These are phyloP conservation scores for Sphenostylis stenocarpa DNA, from an alignment of 306 rosid species.

Conservation along the genomic window DNA sequence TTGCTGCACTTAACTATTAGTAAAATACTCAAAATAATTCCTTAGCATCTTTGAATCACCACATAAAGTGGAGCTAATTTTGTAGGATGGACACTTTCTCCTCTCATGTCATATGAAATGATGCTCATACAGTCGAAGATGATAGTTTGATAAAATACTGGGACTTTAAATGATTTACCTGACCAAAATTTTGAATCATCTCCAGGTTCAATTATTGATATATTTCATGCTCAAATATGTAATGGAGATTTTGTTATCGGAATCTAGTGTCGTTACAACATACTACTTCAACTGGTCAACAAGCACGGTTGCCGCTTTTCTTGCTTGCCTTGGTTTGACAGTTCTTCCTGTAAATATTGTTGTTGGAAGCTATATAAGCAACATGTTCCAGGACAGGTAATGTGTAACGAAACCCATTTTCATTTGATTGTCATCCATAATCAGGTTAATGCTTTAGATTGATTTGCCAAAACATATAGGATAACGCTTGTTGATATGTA, in stretches of 20 bases:
- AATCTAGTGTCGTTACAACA: conserved; percentile 92
- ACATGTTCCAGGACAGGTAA: conserved; percentile 98
- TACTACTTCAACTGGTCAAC: conserved; percentile 96
- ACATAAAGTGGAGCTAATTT: neutral
- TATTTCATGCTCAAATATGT: conserved; percentile 99
- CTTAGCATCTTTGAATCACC: neutral
- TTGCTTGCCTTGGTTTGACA: conserved; percentile 90
- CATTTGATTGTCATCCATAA: conserved; percentile 16
- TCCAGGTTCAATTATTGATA: conserved; percentile 91
- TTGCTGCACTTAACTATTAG: neutral
- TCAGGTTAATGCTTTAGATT: conserved; percentile 3
- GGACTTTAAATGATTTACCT: conserved; percentile 20
- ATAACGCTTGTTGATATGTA: neutral
- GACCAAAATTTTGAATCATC: conserved; percentile 40
- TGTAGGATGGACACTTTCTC: neutral
- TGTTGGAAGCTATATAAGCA: conserved; percentile 93
- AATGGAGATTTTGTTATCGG: conserved; percentile 90
- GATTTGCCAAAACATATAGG: conserved; percentile 9
- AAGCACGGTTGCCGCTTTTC: conserved; percentile 86
- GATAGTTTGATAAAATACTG: conserved; percentile 12
- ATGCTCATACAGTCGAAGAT: conserved; percentile 15
- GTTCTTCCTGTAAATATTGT: conserved; percentile 91
- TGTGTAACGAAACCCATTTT: neutral
- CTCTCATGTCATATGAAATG: neutral
- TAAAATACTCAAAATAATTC: neutral